phyloP scores from a whole-genome alignment of 805 yeast species.

The Pichia heedii region DNA sequence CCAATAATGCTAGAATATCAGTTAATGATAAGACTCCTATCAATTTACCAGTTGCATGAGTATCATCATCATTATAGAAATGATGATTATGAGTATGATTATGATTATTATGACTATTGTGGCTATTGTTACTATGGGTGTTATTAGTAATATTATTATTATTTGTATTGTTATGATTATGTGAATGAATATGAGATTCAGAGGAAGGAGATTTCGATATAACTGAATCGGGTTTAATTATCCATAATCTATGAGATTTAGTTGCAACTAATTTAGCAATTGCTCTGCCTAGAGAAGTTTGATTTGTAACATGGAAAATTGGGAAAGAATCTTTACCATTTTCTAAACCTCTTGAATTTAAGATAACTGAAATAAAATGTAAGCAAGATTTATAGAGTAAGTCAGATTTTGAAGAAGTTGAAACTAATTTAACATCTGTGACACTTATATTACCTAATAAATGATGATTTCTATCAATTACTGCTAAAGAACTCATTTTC shows the following conservation, averaged over 20 bases:
- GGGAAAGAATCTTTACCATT: slow-evolving; percentile 97
- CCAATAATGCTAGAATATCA: slow-evolving; percentile 76
- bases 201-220: slow-evolving; percentile 10
- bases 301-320: slow-evolving; percentile 81
- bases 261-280: slow-evolving; percentile 95
- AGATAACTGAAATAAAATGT: slow-evolving; percentile 78
- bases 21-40: slow-evolving; percentile 90
- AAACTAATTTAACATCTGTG: slow-evolving; percentile 84
- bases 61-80: slow-evolving; percentile 16
- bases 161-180: not conserved
- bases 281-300: slow-evolving; percentile 75
- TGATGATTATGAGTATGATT: not conserved
- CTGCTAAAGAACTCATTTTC: slow-evolving; percentile 85
- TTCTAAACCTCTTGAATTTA: slow-evolving; percentile 81
- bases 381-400: slow-evolving; percentile 74
- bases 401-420: slow-evolving; percentile 80
- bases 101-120: no score
- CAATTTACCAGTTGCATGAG: slow-evolving; percentile 65
- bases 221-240: slow-evolving; percentile 46
- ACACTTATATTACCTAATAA: slow-evolving; percentile 89
- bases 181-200: slow-evolving; percentile 3
- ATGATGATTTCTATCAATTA: slow-evolving; percentile 68
- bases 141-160: slow-evolving; percentile 4
- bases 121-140: no score
- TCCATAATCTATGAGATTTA: slow-evolving; percentile 82